These are phyloP conservation scores for Fagus crenata DNA, from an alignment of 306 rosid species.

Conservation along the genomic window DNA sequence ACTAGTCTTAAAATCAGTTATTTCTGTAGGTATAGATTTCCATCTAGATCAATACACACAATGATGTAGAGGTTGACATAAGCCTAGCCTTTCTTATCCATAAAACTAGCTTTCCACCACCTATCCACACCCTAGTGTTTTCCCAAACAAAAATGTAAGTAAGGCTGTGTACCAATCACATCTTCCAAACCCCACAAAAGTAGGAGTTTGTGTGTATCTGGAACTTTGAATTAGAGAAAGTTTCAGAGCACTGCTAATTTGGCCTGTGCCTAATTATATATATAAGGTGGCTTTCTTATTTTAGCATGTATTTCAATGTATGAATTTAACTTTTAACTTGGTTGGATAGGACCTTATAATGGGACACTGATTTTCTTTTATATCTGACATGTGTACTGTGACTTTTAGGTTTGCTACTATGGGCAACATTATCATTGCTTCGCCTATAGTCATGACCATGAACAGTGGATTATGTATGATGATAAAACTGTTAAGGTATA, in stretches of 20 bases:
- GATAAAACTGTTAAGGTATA: constrained; percentile 91
- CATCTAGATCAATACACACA: neutral
- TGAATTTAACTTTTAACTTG: constrained; percentile 5
- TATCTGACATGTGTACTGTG: constrained; percentile 27
- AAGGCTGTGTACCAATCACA: too few species aligned
- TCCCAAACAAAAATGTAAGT: neutral
- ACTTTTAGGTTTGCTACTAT: constrained; percentile 87
- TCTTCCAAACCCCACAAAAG: too few species aligned
- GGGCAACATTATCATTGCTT: constrained; percentile 99
- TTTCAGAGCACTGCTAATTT: neutral
- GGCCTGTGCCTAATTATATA: neutral
- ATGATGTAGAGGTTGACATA: neutral
- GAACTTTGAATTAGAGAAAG: neutral
- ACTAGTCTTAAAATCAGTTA: neutral
- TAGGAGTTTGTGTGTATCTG: neutral
- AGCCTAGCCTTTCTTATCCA: neutral
- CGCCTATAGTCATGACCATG: constrained; percentile 77
- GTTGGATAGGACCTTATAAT: constrained; percentile 1
- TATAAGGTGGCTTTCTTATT: neutral
- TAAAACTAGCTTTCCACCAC: neutral
- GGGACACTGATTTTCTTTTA: neutral
- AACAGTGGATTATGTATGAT: constrained; percentile 89
- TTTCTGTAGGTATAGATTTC: neutral
- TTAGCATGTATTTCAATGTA: neutral
- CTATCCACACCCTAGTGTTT: neutral